These are phyloP conservation scores for Chaetothyriales sp. DNA, from an alignment of 2,329 filamentous ascomycete species.

Conservation along the genomic window DNA sequence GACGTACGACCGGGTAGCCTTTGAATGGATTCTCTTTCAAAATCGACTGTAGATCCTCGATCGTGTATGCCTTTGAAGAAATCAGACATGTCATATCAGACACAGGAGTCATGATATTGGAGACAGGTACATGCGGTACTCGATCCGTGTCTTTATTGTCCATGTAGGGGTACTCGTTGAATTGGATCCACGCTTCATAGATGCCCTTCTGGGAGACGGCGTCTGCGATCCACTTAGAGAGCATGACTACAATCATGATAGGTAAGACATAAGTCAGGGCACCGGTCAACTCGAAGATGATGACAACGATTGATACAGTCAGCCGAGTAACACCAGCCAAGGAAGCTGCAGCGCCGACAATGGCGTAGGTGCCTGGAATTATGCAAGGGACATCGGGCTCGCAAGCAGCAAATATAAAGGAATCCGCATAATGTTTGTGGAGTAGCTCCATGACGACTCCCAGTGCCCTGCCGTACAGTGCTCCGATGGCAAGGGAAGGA, in stretches of 20 bases:
- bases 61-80: conserved; percentile 67
- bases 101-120: conserved; percentile 79
- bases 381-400: conserved; percentile 77
- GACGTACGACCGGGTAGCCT: conserved; percentile 70
- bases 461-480: conserved; percentile 73
- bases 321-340: conserved; percentile 87
- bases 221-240: conserved; percentile 96
- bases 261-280: conserved; percentile 91
- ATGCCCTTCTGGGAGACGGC: conserved; percentile 86
- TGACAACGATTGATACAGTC: conserved; percentile 96
- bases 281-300: conserved; percentile 97
- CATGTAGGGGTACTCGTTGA: conserved; percentile 89
- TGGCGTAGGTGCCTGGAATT: conserved; percentile 89
- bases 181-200: conserved; percentile 95
- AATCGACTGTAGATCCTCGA: conserved; percentile 57
- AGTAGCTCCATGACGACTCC: conserved; percentile 83
- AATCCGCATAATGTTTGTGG: conserved; percentile 64
- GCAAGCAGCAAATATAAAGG: conserved; percentile 66
- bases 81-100: conserved; percentile 83
- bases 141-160: conserved; percentile 71
- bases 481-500: conserved; percentile 90
- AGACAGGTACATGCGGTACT: conserved; percentile 73
- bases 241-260: conserved; percentile 98
- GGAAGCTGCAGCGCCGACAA: conserved; percentile 89
- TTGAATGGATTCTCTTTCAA: conserved; percentile 65